Base-by-base conservation (phyloP, 768 basidiomycete genomes). In the Psilocybe tampanensis region DNA sequence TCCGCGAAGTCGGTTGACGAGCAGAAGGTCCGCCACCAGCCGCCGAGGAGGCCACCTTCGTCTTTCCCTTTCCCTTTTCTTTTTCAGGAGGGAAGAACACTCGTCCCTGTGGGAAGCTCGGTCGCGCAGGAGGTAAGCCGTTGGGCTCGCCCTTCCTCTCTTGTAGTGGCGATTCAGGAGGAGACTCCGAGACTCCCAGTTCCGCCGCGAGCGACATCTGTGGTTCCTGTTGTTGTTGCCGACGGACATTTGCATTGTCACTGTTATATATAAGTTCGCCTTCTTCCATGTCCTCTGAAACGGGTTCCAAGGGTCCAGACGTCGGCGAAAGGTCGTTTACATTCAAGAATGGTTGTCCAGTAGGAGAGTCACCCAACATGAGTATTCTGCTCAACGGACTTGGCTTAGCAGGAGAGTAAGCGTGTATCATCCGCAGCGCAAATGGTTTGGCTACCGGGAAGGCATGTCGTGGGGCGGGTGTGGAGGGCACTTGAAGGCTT, bases 361-460 rank as follows among this genome's bases (percentile, higher is more conserved):
- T 70, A 4, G 86, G 86, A 0, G 88, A 89, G 59, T 86, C 75
- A 3, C 77, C 80, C 42, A 92, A 76, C 85, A 86, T 83, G 21
- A 92, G 77, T 52, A 93, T 91, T 11, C 90, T 82, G 58, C 89
- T 91, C 29, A 94, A 77, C 2, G 91, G 91, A 60, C 89, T 92
- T 0, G 92, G 91, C 68, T 85, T 87, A 2, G 77, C 86, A 24
- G 91, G 91, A 0, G 92, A 92, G 60, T 93, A 94, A 0, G 90
- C 89, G 60, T 94, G 91, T 3, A 82, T 77, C 86, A 90, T 89
- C 54, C 80, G 84, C 52, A 77, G 72, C 1, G 83, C 86, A 47
- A 86, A 74, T 11, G 90, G 89, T 64, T 89, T 92, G 1, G 89
- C 88, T 44, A 87, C 73, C 0, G 88, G 88, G 72, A 88, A 90